A percentile compares a stretch with the other conserved stretches of the same genome.
These are phyloP conservation scores for Phytophthora crassamura DNA, from an alignment of 352 stramenopile species.

Conservation along the genomic window DNA sequence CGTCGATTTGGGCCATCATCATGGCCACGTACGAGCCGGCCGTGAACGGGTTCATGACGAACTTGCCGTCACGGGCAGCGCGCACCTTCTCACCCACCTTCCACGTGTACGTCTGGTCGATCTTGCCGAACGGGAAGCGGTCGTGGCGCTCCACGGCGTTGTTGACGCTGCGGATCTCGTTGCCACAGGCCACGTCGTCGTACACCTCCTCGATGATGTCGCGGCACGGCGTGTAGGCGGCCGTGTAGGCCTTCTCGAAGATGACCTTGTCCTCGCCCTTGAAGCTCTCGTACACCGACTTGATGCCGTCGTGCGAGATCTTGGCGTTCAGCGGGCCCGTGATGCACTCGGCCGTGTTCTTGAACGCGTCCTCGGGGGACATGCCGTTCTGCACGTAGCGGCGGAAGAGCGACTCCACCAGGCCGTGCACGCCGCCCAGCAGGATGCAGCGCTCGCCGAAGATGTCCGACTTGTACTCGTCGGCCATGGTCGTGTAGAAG, in stretches of 20 bases:
- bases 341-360: constrained; percentile 97
- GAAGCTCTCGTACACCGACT: constrained; percentile 96
- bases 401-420: constrained; percentile 98
- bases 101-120: constrained; percentile 98
- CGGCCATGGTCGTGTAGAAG: constrained; percentile 96
- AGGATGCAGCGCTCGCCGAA: constrained; percentile 98
- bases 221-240: constrained; percentile 95
- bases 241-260: constrained; percentile 96
- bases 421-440: constrained; percentile 96
- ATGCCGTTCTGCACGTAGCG: constrained; percentile 96
- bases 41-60: constrained; percentile 98
- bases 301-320: constrained; percentile 98
- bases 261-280: constrained; percentile 93
- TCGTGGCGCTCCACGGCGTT: constrained; percentile 95
- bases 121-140: constrained; percentile 97
- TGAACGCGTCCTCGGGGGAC: constrained; percentile 95
- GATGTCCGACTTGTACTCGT: constrained; percentile 99
- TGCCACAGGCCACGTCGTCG: constrained; percentile 97
- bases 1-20: constrained; percentile 98
- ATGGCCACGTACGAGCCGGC: constrained; percentile 98
- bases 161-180: constrained; percentile 98
- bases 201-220: constrained; percentile 99
- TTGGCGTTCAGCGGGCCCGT: constrained; percentile 97
- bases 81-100: constrained; percentile 97
- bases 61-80: constrained; percentile 93